Conservation (phyloP, 169 alveolate genomes). For the Plasmodium ovale region DNA sequence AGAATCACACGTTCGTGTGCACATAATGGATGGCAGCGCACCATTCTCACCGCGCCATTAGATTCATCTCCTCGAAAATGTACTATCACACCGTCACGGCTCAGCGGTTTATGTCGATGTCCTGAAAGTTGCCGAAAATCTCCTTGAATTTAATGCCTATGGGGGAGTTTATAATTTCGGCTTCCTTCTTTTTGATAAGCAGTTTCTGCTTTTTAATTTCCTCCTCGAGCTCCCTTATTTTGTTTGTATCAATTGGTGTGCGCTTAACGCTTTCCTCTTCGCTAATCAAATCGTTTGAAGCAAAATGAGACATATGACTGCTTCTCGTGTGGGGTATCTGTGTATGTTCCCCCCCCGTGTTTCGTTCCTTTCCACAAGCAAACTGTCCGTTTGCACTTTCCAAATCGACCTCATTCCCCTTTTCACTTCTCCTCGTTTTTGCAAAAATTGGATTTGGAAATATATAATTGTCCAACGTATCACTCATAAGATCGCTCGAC, state of each 20-base stretch:
- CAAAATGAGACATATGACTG: background rate
- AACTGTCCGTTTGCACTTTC: too few species aligned
- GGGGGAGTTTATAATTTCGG: slow-evolving; percentile 49
- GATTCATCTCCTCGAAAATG: too few species aligned
- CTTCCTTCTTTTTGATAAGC: slow-evolving; percentile 51
- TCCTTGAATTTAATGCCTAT: slow-evolving; percentile 66
- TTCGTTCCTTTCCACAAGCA: background rate
- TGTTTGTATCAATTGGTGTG: slow-evolving; percentile 24
- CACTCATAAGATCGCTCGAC: background rate
- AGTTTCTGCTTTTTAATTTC: slow-evolving; percentile 60
- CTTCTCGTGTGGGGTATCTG: background rate
- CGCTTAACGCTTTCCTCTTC: background rate
- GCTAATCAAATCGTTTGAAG: background rate
- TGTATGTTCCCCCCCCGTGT: background rate
- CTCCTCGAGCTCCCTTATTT: slow-evolving; percentile 45
- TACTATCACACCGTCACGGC: background rate
- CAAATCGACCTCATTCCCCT: background rate
- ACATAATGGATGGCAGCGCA: too few species aligned
- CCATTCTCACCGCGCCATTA: too few species aligned
- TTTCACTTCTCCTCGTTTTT: background rate
- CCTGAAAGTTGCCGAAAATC: slow-evolving; percentile 59
- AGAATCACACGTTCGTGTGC: too few species aligned
- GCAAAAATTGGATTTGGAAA: background rate
- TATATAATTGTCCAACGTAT: slow-evolving; percentile 3
- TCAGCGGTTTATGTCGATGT: slow-evolving; percentile 24